Percentiles rank a stretch among this genome's conserved stretches.
Evolutionary conservation across 1,284 basidiomycete species (phyloP).

Genomic region (Ceratorhiza oryzae-sativae): DNA sequence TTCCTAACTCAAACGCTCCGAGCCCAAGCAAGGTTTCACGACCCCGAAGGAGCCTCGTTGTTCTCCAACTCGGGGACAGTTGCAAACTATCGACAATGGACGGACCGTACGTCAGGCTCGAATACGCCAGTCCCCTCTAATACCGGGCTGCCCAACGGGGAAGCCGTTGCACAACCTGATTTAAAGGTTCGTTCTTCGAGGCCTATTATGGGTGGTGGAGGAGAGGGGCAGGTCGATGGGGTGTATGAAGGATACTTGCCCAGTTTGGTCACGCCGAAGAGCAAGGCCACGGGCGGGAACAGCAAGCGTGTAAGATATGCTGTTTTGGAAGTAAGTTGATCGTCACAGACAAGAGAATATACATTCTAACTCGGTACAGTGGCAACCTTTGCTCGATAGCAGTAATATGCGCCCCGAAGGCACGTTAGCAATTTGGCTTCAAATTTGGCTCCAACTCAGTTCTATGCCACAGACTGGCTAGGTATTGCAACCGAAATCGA

Average conservation of each 20-base stretch:
- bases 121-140: conserved; percentile 11
- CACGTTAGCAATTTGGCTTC: conserved; percentile 48
- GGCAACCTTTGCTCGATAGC: conserved; percentile 86
- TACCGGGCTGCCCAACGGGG: not conserved
- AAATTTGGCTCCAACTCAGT: too few relatives aligned
- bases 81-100: conserved; percentile 77
- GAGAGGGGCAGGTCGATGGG: conserved; percentile 54
- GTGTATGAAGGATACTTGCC: conserved; percentile 75
- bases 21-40: conserved; percentile 84
- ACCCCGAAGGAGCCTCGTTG: conserved; percentile 79
- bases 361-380: conserved; percentile 55
- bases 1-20: conserved; percentile 84
- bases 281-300: conserved; percentile 64
- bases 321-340: conserved; percentile 69
- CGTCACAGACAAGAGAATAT: not conserved
- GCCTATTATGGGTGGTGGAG: conserved; percentile 52
- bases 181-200: conserved; percentile 74
- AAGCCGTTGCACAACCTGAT: conserved; percentile 52
- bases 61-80: conserved; percentile 77
- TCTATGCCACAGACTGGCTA: conserved; percentile 96
- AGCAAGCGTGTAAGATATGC: conserved; percentile 80
- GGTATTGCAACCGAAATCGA: conserved; percentile 89
- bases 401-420: conserved; percentile 84
- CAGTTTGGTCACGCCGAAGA: conserved; percentile 76
- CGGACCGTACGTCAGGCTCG: not conserved